These are phyloP conservation scores for Hypoxylon cercidicola DNA, from an alignment of 495 filamentous ascomycete genomes.

Conservation along the genomic window DNA sequence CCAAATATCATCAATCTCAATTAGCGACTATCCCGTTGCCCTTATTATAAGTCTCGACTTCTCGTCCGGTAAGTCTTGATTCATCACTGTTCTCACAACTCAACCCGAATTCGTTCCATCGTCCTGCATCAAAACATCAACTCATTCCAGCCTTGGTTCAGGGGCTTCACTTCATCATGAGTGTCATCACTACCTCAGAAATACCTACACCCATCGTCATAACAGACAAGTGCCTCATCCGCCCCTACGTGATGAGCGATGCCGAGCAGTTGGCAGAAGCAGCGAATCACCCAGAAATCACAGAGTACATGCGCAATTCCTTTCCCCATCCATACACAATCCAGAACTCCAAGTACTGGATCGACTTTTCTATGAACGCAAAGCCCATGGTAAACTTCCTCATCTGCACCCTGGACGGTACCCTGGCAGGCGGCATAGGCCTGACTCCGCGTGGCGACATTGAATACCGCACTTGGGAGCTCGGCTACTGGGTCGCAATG, in stretches of 20 bases:
- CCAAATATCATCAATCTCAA: too few species aligned
- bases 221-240: conserved; percentile 44
- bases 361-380: conserved; percentile 18
- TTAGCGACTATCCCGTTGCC: too few species aligned
- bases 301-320: conserved; percentile 47
- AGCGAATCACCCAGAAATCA: conserved; percentile 46
- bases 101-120: too few species aligned
- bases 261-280: conserved; percentile 33
- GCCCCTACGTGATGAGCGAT: conserved; percentile 45
- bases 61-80: too few species aligned
- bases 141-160: too few species aligned
- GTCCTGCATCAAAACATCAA: too few species aligned
- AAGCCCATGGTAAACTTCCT: conserved; percentile 39
- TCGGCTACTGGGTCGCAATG: conserved; percentile 54
- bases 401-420: conserved; percentile 45
- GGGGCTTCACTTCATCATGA: conserved; percentile 12
- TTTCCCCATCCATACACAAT: conserved; percentile 54
- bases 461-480: conserved; percentile 47
- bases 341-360: conserved; percentile 43
- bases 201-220: conserved; percentile 28
- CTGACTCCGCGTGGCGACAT: conserved; percentile 40
- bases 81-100: too few species aligned
- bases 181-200: conserved; percentile 2
- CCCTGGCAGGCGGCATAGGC: conserved; percentile 48
- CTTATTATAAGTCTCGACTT: too few species aligned